A percentile compares a stretch with the other conserved stretches of the same genome.
Conservation (phyloP, 257 asterid species). For the Solanum chmielewskii region DNA sequence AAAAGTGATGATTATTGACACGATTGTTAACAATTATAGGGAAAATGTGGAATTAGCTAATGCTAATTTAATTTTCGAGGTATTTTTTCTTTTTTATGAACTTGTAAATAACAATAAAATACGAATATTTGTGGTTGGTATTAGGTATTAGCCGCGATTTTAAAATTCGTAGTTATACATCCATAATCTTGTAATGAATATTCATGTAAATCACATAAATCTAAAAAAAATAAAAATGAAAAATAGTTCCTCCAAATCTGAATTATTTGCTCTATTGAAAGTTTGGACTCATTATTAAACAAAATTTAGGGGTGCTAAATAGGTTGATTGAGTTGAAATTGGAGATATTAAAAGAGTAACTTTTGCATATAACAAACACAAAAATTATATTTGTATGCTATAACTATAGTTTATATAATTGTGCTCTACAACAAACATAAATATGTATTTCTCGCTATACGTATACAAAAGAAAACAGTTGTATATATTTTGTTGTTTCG, state of each 20-base stretch:
- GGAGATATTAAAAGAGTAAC: too few species aligned
- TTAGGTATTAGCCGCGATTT: background rate
- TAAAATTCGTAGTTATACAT: background rate
- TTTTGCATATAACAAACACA: too few species aligned
- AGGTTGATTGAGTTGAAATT: too few species aligned
- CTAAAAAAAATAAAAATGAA: background rate
- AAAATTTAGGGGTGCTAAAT: too few species aligned
- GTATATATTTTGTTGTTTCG: too few species aligned
- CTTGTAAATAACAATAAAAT: background rate
- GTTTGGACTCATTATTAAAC: background rate
- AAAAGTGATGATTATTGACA: background rate
- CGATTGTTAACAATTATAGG: background rate
- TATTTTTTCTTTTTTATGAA: background rate
- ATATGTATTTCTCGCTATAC: too few species aligned
- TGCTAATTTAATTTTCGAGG: background rate
- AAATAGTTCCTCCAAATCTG: too few species aligned
- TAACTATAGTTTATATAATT: too few species aligned
- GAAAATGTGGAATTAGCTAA: background rate
- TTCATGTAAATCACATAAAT: background rate
- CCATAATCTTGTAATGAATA: background rate
- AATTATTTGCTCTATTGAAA: background rate
- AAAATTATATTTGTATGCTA: too few species aligned
- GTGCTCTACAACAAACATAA: too few species aligned
- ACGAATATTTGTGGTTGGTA: background rate
- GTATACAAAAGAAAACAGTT: too few species aligned